Percentiles rank a stretch among this genome's conserved stretches.
Evolutionary conservation across 2,329 filamentous ascomycete genomes (phyloP).

Genomic region (Diaporthe sp.): DNA sequence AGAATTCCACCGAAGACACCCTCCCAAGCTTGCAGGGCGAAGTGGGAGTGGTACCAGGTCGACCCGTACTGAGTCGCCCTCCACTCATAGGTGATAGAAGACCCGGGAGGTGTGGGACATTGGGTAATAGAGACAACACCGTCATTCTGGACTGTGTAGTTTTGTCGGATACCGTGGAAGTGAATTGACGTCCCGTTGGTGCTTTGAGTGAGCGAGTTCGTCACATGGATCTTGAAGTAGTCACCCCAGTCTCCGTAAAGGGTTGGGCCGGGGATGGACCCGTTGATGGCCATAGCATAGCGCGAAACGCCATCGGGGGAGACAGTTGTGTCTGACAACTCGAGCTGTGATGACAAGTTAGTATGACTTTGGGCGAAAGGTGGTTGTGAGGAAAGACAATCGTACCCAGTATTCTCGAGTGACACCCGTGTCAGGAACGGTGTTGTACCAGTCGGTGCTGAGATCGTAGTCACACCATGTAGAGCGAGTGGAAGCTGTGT

Average conservation of each 20-base stretch:
- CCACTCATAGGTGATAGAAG: constrained; percentile 69
- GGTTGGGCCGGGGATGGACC: constrained; percentile 37
- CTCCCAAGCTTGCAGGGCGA: constrained; percentile 62
- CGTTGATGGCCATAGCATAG: constrained; percentile 56
- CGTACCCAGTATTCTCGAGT: constrained; percentile 55
- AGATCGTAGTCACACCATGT: constrained; percentile 59
- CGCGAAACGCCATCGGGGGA: constrained; percentile 56
- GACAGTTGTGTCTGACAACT: constrained; percentile 50
- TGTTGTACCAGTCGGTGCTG: constrained; percentile 53
- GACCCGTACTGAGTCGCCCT: constrained; percentile 67
- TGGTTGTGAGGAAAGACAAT: too few relatives aligned
- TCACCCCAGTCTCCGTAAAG: constrained; percentile 54
- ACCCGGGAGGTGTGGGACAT: constrained; percentile 65
- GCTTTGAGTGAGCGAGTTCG: constrained; percentile 50
- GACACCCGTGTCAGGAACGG: constrained; percentile 55
- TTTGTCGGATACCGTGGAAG: constrained; percentile 57
- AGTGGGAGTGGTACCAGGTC: constrained; percentile 74
- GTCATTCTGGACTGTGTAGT: constrained; percentile 53
- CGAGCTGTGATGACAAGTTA: constrained; percentile 40
- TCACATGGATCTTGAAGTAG: constrained; percentile 51
- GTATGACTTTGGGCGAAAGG: not conserved
- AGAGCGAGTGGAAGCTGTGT: constrained; percentile 48
- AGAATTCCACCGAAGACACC: constrained; percentile 72
- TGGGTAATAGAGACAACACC: constrained; percentile 58
- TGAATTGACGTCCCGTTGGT: constrained; percentile 56